These are phyloP conservation scores for Debaryomyces hansenii DNA, from an alignment of 805 yeast species.

Conservation along the genomic window DNA sequence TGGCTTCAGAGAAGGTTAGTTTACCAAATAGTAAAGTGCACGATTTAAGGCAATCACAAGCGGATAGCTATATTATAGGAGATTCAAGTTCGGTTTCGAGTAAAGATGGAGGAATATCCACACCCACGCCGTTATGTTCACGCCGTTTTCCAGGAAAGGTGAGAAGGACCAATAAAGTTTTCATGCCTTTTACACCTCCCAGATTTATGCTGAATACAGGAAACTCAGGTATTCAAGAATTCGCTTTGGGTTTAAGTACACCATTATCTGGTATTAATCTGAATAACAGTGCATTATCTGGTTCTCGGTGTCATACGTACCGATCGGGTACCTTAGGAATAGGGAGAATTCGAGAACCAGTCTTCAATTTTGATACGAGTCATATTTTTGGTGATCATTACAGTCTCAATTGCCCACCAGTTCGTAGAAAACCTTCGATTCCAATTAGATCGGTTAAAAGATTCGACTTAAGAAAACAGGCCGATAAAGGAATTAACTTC, in stretches of 20 bases:
- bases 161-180: background rate
- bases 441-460: too few relatives aligned
- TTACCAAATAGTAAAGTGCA: too few relatives aligned
- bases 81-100: too few relatives aligned
- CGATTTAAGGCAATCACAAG: too few relatives aligned
- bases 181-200: background rate
- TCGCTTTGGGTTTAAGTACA: background rate
- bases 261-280: background rate
- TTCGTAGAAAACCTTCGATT: background rate
- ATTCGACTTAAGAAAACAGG: background rate
- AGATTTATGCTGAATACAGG: background rate
- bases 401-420: background rate
- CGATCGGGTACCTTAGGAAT: too few relatives aligned
- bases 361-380: background rate
- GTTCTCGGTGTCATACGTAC: background rate
- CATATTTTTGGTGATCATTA: background rate
- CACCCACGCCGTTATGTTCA: background rate
- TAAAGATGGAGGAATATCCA: background rate
- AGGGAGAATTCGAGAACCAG: too few relatives aligned
- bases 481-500: background rate
- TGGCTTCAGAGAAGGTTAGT: background rate
- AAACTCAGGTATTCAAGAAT: background rate
- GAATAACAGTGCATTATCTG: background rate
- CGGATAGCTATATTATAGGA: too few relatives aligned
- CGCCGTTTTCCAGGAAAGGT: background rate